These are phyloP conservation scores for Spencermartinsiella europaea DNA, from an alignment of 805 yeast genomes.

Conservation along the genomic window DNA sequence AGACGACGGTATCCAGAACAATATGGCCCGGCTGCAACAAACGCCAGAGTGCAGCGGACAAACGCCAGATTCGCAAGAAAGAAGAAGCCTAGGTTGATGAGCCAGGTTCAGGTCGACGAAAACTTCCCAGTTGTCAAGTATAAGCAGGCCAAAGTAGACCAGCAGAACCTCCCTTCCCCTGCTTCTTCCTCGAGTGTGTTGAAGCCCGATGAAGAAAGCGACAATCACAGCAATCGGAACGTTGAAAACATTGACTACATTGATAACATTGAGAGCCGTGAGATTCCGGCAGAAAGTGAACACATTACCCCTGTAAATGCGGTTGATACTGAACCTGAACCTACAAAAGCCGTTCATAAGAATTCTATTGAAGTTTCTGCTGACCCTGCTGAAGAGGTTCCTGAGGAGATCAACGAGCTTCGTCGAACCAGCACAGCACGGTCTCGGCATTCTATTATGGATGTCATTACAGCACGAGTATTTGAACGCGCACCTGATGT, in stretches of 20 bases:
- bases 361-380: too few species aligned
- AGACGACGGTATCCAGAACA: slow-evolving; percentile 25
- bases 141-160: slow-evolving; percentile 24
- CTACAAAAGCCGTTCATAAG: neutral
- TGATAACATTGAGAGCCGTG: too few species aligned
- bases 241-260: neutral
- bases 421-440: neutral
- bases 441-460: neutral
- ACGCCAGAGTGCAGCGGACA: slow-evolving; percentile 1
- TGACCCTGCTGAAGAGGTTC: neutral
- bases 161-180: slow-evolving; percentile 4
- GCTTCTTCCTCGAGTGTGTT: neutral
- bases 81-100: slow-evolving; percentile 25
- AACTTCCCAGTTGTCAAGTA: slow-evolving; percentile 30
- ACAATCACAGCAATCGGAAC: neutral
- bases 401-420: neutral
- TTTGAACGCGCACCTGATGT: slow-evolving; percentile 11
- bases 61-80: slow-evolving; percentile 13
- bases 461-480: neutral
- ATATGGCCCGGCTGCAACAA: slow-evolving; percentile 5
- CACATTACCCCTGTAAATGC: neutral
- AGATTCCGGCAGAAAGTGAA: neutral
- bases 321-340: slow-evolving; percentile 1
- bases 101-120: slow-evolving; percentile 27
- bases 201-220: neutral